These are phyloP conservation scores for Phytophthora pisi DNA, from an alignment of 352 stramenopile species.

Conservation along the genomic window DNA sequence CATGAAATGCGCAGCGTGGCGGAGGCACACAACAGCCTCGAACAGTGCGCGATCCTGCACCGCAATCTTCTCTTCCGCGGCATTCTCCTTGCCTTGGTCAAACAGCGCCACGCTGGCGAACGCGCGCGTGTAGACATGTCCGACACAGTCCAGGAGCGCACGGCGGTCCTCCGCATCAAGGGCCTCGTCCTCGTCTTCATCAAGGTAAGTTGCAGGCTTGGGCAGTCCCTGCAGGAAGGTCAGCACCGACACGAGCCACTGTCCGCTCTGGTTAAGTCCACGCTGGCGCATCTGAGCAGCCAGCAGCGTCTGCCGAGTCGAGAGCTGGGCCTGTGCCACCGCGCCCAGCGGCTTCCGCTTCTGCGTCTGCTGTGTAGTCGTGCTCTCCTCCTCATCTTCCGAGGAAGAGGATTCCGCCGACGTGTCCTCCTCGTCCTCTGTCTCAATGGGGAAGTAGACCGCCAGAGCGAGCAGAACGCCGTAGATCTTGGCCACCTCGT, in stretches of 20 bases:
- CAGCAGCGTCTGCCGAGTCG: constrained; percentile 44
- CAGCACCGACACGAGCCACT: constrained; percentile 58
- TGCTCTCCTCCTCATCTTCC: constrained; percentile 33
- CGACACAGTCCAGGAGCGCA: constrained; percentile 52
- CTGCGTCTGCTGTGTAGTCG: constrained; percentile 6
- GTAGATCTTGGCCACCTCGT: constrained; percentile 60
- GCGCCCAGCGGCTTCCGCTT: constrained; percentile 28
- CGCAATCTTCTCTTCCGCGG: constrained; percentile 23
- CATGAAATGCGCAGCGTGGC: constrained; percentile 63
- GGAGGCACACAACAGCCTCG: constrained; percentile 48
- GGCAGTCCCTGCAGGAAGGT: constrained; percentile 44
- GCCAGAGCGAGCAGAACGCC: constrained; percentile 50
- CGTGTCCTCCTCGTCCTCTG: constrained; percentile 42
- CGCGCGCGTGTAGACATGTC: constrained; percentile 56
- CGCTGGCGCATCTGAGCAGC: constrained; percentile 48
- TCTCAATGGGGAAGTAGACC: constrained; percentile 57
- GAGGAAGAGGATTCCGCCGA: constrained; percentile 49
- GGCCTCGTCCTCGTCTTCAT: constrained; percentile 49
- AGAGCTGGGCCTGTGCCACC: constrained; percentile 41
- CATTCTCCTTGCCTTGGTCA: constrained; percentile 27
- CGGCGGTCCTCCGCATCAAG: constrained; percentile 36
- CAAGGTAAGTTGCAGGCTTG: constrained; percentile 48
- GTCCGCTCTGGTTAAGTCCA: constrained; percentile 20
- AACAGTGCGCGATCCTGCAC: constrained; percentile 32
- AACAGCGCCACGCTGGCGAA: constrained; percentile 40